phyloP scores from a whole-genome alignment of 1,139 yeast species.

The Taphrina flavorubra region DNA sequence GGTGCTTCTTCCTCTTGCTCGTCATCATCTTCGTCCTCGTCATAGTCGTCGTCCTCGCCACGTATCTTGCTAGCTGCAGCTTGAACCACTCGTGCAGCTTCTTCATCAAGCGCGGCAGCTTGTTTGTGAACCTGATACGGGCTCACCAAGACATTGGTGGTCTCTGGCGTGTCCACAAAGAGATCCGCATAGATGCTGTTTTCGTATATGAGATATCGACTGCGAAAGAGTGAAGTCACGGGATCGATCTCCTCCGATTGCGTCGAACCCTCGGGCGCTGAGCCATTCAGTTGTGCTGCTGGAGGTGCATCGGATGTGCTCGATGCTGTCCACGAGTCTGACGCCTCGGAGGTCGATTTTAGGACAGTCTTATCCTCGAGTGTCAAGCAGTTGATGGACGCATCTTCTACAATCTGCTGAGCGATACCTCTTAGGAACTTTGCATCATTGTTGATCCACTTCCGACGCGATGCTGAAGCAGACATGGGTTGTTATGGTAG shows the following conservation, averaged over 20 bases:
- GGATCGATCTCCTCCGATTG: conserved; percentile 20
- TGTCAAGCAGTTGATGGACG: conserved; percentile 10
- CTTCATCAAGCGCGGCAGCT: conserved; percentile 16
- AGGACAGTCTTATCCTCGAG: conserved; percentile 22
- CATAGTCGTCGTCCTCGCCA: conserved; percentile 46
- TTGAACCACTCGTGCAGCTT: conserved; percentile 17
- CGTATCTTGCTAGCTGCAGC: conserved; percentile 42
- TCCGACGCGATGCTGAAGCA: conserved; percentile 18
- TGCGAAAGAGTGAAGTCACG: conserved; percentile 33
- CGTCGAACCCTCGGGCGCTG: background rate
- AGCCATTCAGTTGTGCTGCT: conserved; percentile 1
- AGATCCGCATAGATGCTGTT: conserved; percentile 36
- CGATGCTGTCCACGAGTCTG: background rate
- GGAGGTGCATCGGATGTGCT: conserved; percentile 14
- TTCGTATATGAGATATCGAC: conserved; percentile 40
- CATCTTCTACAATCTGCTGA: conserved; percentile 21
- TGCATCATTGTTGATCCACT: conserved; percentile 36
- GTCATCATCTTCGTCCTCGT: conserved; percentile 49
- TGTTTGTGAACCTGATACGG: conserved; percentile 21
- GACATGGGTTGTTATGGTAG: conserved; percentile 2
- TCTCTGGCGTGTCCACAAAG: conserved; percentile 20
- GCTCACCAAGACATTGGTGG: conserved; percentile 4
- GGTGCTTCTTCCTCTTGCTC: conserved; percentile 47
- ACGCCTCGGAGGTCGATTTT: conserved; percentile 8
- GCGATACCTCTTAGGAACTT: conserved; percentile 23